These are phyloP conservation scores for Persicaria tinctoria DNA, from an alignment of 148 eudicot genomes.

Conservation along the genomic window DNA sequence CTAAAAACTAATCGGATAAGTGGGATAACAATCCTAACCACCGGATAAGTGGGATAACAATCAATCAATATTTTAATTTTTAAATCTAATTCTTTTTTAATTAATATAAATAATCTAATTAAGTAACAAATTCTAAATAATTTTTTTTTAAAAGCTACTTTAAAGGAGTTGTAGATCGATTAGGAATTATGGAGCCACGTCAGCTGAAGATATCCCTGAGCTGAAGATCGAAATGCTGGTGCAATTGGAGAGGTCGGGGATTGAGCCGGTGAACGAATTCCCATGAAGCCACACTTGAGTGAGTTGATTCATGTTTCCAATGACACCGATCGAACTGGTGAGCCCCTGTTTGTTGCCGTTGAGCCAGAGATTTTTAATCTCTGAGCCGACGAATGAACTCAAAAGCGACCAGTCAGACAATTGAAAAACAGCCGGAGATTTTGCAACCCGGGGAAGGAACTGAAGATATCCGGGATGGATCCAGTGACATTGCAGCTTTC, in stretches of 20 bases:
- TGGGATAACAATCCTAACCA: no score
- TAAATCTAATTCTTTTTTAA: no score
- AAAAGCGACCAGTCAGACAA: conserved; percentile 37
- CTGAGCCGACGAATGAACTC: not conserved
- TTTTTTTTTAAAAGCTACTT: no score
- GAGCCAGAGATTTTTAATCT: conserved; percentile 14
- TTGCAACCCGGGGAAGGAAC: conserved; percentile 28
- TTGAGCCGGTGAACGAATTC: conserved; percentile 36
- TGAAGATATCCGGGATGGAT: conserved; percentile 49
- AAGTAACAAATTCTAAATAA: no score
- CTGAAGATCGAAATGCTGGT: conserved; percentile 34
- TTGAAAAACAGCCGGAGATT: conserved; percentile 40
- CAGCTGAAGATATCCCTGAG: conserved; percentile 29
- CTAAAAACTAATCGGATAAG: no score
- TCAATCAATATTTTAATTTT: no score
- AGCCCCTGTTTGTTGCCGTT: conserved; percentile 21
- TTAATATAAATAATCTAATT: no score
- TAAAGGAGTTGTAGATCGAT: conserved; percentile 13
- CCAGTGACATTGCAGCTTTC: conserved; percentile 32
- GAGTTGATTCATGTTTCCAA: conserved; percentile 18
- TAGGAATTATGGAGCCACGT: conserved; percentile 33
- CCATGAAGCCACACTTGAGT: conserved; percentile 46
- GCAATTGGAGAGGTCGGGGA: conserved; percentile 47
- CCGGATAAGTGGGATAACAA: no score
- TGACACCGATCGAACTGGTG: conserved; percentile 16